phyloP scores from a whole-genome alignment of 257 asterid genomes.

The Gynochthodes officinalis region DNA sequence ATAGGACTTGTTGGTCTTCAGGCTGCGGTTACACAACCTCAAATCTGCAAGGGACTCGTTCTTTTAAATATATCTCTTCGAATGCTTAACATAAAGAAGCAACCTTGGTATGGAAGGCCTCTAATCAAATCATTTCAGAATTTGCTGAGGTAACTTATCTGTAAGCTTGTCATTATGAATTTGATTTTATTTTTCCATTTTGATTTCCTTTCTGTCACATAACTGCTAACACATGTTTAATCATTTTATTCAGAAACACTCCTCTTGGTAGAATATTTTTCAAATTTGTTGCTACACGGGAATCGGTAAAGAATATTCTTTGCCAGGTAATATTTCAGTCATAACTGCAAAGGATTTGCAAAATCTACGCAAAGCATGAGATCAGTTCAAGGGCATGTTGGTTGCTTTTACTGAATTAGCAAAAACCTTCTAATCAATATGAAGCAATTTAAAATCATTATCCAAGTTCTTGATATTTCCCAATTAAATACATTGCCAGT shows the following conservation, averaged over 20 bases:
- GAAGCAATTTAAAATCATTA: neutral
- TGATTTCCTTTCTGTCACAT: neutral
- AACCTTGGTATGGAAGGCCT: constrained; percentile 85
- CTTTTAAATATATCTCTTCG: constrained; percentile 87
- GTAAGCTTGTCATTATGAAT: neutral
- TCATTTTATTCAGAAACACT: constrained; percentile 53
- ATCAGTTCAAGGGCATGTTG: neutral
- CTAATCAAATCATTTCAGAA: constrained; percentile 77
- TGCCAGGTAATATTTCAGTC: constrained; percentile 52
- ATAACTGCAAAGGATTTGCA: neutral
- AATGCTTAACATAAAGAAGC: constrained; percentile 88
- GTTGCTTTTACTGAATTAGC: neutral
- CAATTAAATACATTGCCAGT: too few relatives aligned
- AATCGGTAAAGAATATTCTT: constrained; percentile 80
- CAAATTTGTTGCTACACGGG: constrained; percentile 68
- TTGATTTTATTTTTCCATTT: constrained; percentile 1
- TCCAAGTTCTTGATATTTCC: neutral
- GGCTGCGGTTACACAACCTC: constrained; percentile 73
- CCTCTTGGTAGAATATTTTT: constrained; percentile 71
- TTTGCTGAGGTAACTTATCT: constrained; percentile 54
- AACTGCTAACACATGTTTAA: neutral
- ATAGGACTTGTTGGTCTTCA: constrained; percentile 94
- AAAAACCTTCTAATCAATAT: neutral
- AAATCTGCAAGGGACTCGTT: constrained; percentile 70
- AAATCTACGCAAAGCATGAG: neutral